Percentiles rank a stretch among this genome's conserved stretches.
Conservation (phyloP, 108 stramenopile genomes). For the Cyclotella baltica region DNA sequence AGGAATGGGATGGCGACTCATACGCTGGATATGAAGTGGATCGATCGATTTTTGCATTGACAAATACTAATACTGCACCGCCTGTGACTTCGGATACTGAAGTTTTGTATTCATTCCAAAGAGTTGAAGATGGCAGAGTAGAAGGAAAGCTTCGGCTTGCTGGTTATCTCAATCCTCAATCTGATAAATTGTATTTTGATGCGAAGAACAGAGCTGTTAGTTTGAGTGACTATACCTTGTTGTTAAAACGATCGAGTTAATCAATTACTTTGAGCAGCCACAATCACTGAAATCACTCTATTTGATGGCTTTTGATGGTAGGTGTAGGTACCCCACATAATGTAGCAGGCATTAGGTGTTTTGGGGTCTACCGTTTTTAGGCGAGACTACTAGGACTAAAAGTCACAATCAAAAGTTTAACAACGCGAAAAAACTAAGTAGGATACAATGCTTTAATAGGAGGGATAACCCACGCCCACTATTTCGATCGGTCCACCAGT, state of each 20-base stretch:
- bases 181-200: constrained; percentile 80
- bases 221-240: constrained; percentile 70
- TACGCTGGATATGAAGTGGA: constrained; percentile 77
- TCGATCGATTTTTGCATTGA: constrained; percentile 85
- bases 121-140: constrained; percentile 49
- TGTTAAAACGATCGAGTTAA: constrained; percentile 43
- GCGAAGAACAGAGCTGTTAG: constrained; percentile 81
- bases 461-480: too few species aligned
- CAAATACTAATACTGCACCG: constrained; percentile 84
- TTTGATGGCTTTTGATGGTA: too few species aligned
- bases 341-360: too few species aligned
- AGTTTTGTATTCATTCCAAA: constrained; percentile 69
- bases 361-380: too few species aligned
- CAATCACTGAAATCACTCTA: too few species aligned
- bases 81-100: constrained; percentile 86
- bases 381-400: too few species aligned
- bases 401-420: too few species aligned
- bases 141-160: constrained; percentile 70
- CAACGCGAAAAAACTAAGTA: too few species aligned
- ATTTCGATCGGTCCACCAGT: too few species aligned
- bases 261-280: too few species aligned
- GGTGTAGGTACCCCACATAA: too few species aligned
- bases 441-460: too few species aligned
- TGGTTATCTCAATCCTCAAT: constrained; percentile 80
- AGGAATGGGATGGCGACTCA: constrained; percentile 36